These are phyloP conservation scores for Carex cristatella DNA, from an alignment of 176 grass and related monocot genomes.

Conservation along the genomic window DNA sequence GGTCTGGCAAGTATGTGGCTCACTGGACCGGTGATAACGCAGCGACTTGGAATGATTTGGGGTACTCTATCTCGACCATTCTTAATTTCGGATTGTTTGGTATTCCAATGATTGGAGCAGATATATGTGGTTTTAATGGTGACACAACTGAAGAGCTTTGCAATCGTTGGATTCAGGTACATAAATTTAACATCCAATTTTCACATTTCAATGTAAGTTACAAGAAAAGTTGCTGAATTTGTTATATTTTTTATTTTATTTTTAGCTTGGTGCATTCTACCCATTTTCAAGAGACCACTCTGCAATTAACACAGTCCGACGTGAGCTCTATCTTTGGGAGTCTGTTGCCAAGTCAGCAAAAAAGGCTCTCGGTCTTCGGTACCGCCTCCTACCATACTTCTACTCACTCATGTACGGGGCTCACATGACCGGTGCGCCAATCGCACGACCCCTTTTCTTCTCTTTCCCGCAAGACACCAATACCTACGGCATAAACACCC, in stretches of 20 bases:
- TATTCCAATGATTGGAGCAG: conserved; percentile 77
- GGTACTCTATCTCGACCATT: conserved; percentile 58
- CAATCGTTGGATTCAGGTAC: conserved; percentile 80
- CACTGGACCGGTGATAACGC: conserved; percentile 82
- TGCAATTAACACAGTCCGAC: conserved; percentile 29
- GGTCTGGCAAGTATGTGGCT: conserved; percentile 56
- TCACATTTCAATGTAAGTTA: not conserved
- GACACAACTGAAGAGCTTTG: conserved; percentile 82
- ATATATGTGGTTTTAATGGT: conserved; percentile 71
- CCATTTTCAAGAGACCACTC: conserved; percentile 82
- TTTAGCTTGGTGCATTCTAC: conserved; percentile 82
- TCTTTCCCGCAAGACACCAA: conserved; percentile 46
- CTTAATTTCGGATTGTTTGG: conserved; percentile 79
- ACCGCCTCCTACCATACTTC: conserved; percentile 55
- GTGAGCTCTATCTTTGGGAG: conserved; percentile 74
- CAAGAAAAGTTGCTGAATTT: not conserved
- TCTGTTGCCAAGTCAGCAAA: conserved; percentile 48
- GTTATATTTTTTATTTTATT: not conserved
- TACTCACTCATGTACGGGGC: conserved; percentile 89
- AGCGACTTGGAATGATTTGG: conserved; percentile 56
- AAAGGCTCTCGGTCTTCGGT: conserved; percentile 65
- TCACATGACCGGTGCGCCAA: conserved; percentile 55
- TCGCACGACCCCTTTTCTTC: conserved; percentile 83
- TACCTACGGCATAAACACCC: conserved; percentile 47
- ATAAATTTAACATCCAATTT: not conserved